phyloP scores from a whole-genome alignment of 345 rosid genomes.

The Microcos paniculata region DNA sequence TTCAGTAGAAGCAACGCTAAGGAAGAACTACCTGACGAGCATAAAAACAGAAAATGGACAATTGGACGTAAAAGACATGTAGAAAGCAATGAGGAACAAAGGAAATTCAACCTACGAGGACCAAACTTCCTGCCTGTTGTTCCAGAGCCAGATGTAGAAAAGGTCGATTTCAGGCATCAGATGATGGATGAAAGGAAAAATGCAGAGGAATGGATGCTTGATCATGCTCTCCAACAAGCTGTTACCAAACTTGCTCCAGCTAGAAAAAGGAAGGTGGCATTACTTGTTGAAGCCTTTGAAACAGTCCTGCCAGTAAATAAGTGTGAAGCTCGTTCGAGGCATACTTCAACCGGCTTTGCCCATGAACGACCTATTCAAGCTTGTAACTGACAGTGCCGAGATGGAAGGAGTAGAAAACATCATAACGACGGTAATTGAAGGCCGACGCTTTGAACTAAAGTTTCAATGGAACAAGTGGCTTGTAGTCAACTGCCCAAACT shows the following conservation, averaged over 20 bases:
- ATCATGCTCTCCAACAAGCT: constrained; percentile 71
- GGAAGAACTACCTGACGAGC: constrained; percentile 27
- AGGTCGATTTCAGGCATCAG: constrained; percentile 78
- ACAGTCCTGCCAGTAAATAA: constrained; percentile 59
- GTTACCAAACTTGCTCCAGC: constrained; percentile 79
- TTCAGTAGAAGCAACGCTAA: constrained; percentile 26
- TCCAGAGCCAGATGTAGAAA: constrained; percentile 60
- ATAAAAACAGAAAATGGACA: constrained; percentile 39
- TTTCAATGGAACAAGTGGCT: neutral
- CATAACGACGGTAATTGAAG: neutral
- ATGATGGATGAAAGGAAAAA: constrained; percentile 65
- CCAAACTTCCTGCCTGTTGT: constrained; percentile 73
- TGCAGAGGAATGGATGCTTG: constrained; percentile 95
- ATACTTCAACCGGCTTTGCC: constrained; percentile 40
- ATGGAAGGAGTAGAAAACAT: neutral
- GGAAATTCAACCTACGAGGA: constrained; percentile 68
- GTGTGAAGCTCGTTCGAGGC: constrained; percentile 34
- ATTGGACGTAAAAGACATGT: constrained; percentile 32
- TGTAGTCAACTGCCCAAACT: neutral
- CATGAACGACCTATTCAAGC: constrained; percentile 64
- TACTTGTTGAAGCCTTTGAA: constrained; percentile 95
- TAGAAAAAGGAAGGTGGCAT: constrained; percentile 78
- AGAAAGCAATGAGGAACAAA: constrained; percentile 34
- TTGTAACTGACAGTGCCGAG: constrained; percentile 45
- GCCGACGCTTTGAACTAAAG: neutral